Evolutionary conservation across 495 filamentous ascomycete genomes (phyloP).

Genomic region (Aspergillus leporis): DNA sequence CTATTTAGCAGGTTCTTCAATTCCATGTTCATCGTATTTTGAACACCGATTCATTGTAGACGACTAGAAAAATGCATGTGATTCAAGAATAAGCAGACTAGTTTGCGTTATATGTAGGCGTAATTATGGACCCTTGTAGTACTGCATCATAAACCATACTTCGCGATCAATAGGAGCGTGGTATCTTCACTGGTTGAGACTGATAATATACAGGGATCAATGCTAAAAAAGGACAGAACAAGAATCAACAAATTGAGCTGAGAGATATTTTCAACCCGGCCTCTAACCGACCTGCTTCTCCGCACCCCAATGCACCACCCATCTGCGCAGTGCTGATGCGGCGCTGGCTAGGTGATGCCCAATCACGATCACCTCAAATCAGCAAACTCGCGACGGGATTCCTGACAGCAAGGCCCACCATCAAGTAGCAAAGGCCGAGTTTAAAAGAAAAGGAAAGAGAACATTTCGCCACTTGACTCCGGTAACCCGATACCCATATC

Average conservation of each 20-base stretch:
- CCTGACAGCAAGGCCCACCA: background rate
- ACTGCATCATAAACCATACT: background rate
- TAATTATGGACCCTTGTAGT: background rate
- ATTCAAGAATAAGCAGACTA: background rate
- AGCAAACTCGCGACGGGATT: background rate
- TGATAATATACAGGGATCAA: constrained; percentile 8
- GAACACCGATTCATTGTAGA: constrained; percentile 9
- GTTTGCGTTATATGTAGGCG: background rate
- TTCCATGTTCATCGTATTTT: constrained; percentile 20
- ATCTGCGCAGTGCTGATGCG: no score
- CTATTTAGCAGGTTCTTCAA: constrained; percentile 13
- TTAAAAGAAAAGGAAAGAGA: background rate
- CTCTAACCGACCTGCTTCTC: background rate
- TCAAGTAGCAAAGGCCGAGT: background rate
- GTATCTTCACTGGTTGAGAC: constrained; percentile 8
- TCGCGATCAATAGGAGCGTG: background rate
- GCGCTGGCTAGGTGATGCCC: background rate
- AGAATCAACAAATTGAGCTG: background rate
- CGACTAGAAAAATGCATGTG: constrained; percentile 9
- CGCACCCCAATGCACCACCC: no score
- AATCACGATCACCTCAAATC: background rate
- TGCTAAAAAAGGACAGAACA: background rate
- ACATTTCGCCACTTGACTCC: background rate
- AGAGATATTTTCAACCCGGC: background rate
- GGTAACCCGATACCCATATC: background rate